Evolutionary conservation across 2,329 filamentous ascomycete genomes (phyloP).

Genomic region (Clathrospora elynae): DNA sequence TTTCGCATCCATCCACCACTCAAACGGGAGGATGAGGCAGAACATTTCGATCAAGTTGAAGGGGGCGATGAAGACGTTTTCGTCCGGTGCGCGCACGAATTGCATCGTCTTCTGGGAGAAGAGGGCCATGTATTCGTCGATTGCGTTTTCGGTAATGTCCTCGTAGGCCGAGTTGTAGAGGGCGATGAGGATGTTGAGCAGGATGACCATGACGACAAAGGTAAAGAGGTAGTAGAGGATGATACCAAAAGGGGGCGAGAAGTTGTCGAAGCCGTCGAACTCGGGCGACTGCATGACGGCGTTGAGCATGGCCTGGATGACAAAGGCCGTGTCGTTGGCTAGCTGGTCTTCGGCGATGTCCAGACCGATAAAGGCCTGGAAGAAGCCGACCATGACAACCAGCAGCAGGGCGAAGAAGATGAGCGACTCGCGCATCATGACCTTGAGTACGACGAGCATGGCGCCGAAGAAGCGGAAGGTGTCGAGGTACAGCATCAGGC

Average conservation of each 20-base stretch:
- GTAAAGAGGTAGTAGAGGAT: slow-evolving; percentile 98
- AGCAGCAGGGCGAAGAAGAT: slow-evolving; percentile 94
- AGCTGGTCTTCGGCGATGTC: slow-evolving; percentile 76
- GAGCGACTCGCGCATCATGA: slow-evolving; percentile 70
- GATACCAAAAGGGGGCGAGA: slow-evolving; percentile 89
- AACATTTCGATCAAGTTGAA: slow-evolving; percentile 94
- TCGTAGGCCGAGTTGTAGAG: slow-evolving; percentile 97
- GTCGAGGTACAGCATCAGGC: slow-evolving; percentile 89
- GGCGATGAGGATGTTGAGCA: slow-evolving; percentile 95
- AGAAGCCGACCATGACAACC: slow-evolving; percentile 82
- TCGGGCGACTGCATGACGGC: slow-evolving; percentile 91
- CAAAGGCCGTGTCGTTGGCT: slow-evolving; percentile 69
- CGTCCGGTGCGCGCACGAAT: slow-evolving; percentile 93
- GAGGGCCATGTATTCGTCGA: slow-evolving; percentile 92
- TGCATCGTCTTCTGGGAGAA: slow-evolving; percentile 95
- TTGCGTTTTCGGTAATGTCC: slow-evolving; percentile 89
- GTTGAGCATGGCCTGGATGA: slow-evolving; percentile 82
- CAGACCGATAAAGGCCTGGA: slow-evolving; percentile 92
- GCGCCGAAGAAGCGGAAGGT: slow-evolving; percentile 94
- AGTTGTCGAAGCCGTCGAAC: slow-evolving; percentile 85
- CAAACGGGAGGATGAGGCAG: slow-evolving; percentile 75
- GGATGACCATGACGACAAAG: slow-evolving; percentile 92
- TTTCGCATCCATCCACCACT: slow-evolving; percentile 88
- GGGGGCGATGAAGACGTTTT: slow-evolving; percentile 96
- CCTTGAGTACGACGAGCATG: slow-evolving; percentile 94